Evolutionary conservation across 2,329 filamentous ascomycete genomes (phyloP).

Genomic region (Pyrenophora graminea): DNA sequence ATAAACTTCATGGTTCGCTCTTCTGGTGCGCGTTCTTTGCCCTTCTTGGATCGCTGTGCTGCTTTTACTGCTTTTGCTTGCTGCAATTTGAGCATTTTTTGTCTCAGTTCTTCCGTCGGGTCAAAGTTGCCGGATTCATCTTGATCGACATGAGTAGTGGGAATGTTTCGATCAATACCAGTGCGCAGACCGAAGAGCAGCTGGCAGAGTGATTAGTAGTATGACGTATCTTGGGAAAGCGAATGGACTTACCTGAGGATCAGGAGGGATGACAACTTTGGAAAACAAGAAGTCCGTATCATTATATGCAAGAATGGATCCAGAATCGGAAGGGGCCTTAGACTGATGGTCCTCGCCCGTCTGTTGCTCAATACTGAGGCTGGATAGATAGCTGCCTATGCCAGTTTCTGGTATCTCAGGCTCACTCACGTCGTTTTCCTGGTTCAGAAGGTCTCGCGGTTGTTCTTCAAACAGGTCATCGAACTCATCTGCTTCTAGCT

Average conservation of each 20-base stretch:
- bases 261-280: constrained; percentile 13
- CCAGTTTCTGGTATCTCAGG: not conserved
- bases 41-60: constrained; percentile 13
- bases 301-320: constrained; percentile 11
- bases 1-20: constrained; percentile 23
- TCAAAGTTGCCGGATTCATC: constrained; percentile 47
- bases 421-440: not conserved
- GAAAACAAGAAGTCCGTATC: constrained; percentile 9
- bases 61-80: constrained; percentile 17
- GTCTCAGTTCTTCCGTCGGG: constrained; percentile 23
- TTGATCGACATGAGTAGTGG: constrained; percentile 40
- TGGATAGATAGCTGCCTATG: constrained; percentile 19
- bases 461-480: not conserved
- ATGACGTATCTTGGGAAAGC: not conserved
- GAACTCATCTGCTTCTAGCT: not conserved
- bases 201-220: constrained; percentile 13
- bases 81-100: constrained; percentile 6
- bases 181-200: constrained; percentile 28
- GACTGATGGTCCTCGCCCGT: not conserved
- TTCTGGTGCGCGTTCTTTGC: constrained; percentile 1
- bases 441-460: not conserved
- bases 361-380: constrained; percentile 17
- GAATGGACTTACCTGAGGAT: constrained; percentile 8
- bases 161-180: constrained; percentile 27
- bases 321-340: constrained; percentile 1